Conservation (phyloP, 225 moss, liverwort and hornwort genomes). For the Ulota crispa region DNA sequence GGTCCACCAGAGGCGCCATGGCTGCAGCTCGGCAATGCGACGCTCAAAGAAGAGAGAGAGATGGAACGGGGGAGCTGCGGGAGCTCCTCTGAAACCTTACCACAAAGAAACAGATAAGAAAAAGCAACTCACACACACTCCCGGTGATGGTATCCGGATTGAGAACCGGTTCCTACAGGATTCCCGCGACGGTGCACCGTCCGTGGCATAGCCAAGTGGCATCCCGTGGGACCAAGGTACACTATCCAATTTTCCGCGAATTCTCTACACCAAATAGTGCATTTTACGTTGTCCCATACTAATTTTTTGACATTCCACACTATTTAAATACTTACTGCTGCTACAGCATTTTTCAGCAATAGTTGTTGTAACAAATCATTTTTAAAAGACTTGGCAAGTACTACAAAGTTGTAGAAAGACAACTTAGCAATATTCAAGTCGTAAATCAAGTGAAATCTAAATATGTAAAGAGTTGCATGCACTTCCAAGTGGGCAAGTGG, state of each 20-base stretch:
- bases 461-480: too few species aligned
- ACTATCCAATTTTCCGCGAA: not conserved
- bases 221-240: not conserved
- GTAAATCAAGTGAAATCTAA: too few species aligned
- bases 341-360: too few species aligned
- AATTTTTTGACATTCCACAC: too few species aligned
- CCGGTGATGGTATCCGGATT: not conserved
- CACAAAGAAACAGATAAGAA: slow-evolving; percentile 38
- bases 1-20: slow-evolving; percentile 46
- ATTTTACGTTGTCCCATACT: too few species aligned
- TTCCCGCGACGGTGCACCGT: not conserved
- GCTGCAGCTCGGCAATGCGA: slow-evolving; percentile 8
- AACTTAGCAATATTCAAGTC: too few species aligned
- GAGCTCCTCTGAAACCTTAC: slow-evolving; percentile 23
- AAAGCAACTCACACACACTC: not conserved
- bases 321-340: too few species aligned
- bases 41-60: not conserved
- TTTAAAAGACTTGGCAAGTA: too few species aligned
- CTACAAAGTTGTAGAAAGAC: too few species aligned
- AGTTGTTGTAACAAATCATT: too few species aligned
- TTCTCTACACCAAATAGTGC: too few species aligned
- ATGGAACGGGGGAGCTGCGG: not conserved
- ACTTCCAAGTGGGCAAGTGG: too few species aligned
- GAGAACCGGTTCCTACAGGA: not conserved
- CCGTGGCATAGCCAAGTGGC: not conserved